phyloP scores from a whole-genome alignment of 345 rosid genomes.

The Citrus trifoliata region DNA sequence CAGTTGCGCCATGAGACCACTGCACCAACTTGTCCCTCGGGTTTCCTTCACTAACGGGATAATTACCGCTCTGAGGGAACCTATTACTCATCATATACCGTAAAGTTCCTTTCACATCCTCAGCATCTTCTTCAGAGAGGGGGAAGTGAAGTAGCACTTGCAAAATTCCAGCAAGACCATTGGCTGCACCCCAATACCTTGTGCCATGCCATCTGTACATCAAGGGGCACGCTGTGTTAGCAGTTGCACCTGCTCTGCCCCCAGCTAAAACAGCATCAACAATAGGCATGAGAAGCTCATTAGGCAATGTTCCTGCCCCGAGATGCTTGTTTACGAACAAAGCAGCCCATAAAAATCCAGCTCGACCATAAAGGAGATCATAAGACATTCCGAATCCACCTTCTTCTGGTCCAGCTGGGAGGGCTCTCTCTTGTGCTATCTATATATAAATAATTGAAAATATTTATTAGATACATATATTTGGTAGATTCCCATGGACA shows the following conservation, averaged over 20 bases:
- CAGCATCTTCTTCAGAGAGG: conserved; percentile 45
- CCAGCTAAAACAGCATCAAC: conserved; percentile 80
- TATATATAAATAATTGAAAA: conserved; percentile 8
- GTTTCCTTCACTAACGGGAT: conserved; percentile 89
- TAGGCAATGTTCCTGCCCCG: conserved; percentile 49
- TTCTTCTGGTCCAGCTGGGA: conserved; percentile 85
- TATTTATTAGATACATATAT: not conserved
- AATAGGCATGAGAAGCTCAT: conserved; percentile 52
- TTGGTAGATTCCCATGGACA: not conserved
- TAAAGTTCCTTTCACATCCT: conserved; percentile 73
- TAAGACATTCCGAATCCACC: conserved; percentile 98
- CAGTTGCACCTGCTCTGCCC: conserved; percentile 86
- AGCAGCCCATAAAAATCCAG: conserved; percentile 91
- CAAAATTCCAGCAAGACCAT: conserved; percentile 89
- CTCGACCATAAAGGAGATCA: conserved; percentile 87
- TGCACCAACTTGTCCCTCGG: conserved; percentile 82
- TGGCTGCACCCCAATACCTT: conserved; percentile 86
- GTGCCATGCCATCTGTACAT: conserved; percentile 97
- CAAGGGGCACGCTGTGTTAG: conserved; percentile 64
- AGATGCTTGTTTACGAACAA: conserved; percentile 70
- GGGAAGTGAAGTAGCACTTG: conserved; percentile 78
- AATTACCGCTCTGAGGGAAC: conserved; percentile 79
- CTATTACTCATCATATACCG: conserved; percentile 88
- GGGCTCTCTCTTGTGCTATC: conserved; percentile 83
- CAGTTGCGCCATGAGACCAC: conserved; percentile 89